phyloP scores from a whole-genome alignment of 2,329 filamentous ascomycete genomes.

The Xylariaceae sp. region DNA sequence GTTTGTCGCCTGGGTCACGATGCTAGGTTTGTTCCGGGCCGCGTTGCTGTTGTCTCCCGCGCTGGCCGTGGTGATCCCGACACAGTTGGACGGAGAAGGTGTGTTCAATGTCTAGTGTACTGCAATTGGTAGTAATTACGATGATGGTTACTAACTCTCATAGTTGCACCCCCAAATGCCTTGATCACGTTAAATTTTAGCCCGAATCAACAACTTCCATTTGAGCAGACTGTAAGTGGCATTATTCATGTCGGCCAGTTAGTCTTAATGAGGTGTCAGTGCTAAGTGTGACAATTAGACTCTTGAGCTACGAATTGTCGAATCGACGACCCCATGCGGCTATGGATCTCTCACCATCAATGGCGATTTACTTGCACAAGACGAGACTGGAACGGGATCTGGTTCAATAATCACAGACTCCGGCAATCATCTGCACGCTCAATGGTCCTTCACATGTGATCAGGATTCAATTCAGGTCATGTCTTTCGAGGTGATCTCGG shows the following conservation, averaged over 20 bases:
- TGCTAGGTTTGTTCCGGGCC: slow-evolving; percentile 34
- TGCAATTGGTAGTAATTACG: neutral
- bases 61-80: slow-evolving; percentile 30
- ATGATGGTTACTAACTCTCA: neutral
- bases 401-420: slow-evolving; percentile 39
- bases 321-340: slow-evolving; percentile 44
- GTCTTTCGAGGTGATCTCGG: slow-evolving; percentile 39
- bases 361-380: slow-evolving; percentile 39
- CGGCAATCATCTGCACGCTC: slow-evolving; percentile 38
- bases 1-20: slow-evolving; percentile 27
- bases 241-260: neutral
- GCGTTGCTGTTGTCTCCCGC: slow-evolving; percentile 35
- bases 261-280: neutral
- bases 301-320: slow-evolving; percentile 43
- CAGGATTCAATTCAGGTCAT: slow-evolving; percentile 41
- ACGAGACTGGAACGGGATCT: slow-evolving; percentile 37
- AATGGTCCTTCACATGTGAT: slow-evolving; percentile 47
- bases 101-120: slow-evolving; percentile 3
- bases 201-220: slow-evolving; percentile 12
- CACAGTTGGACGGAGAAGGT: slow-evolving; percentile 16
- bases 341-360: slow-evolving; percentile 46
- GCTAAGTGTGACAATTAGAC: slow-evolving; percentile 17
- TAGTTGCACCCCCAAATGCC: slow-evolving; percentile 20
- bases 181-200: slow-evolving; percentile 27
- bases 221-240: slow-evolving; percentile 24